Percentiles rank a stretch among this genome's conserved stretches.
These are phyloP conservation scores for Xylaria acuta DNA, from an alignment of 495 filamentous ascomycete genomes.

Conservation along the genomic window DNA sequence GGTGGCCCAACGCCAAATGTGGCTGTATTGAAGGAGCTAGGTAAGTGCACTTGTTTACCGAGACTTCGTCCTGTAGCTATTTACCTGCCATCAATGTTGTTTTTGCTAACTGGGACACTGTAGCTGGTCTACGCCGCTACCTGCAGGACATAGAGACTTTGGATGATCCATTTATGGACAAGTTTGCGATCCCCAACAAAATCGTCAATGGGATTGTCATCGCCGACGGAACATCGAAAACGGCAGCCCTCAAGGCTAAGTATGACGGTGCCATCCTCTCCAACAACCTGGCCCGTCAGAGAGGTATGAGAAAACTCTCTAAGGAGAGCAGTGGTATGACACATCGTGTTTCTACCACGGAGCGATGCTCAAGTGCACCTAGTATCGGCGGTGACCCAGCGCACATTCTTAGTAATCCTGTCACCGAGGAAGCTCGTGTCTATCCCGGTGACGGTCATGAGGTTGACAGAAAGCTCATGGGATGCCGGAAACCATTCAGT, in stretches of 20 bases:
- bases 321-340: not conserved
- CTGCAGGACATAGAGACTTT: not conserved
- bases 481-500: not conserved
- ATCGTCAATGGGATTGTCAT: constrained; percentile 32
- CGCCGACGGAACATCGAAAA: constrained; percentile 28
- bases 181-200: constrained; percentile 18
- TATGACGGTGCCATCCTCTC: not conserved
- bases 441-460: constrained; percentile 13
- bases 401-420: not conserved
- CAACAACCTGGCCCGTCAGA: not conserved
- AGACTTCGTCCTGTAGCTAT: not conserved
- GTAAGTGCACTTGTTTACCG: not conserved
- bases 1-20: not conserved
- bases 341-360: not conserved
- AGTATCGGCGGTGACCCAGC: constrained; percentile 14
- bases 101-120: not conserved
- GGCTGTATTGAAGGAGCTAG: not conserved
- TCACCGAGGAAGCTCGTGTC: constrained; percentile 7
- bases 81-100: not conserved
- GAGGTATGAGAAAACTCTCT: not conserved
- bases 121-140: not conserved
- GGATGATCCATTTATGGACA: constrained; percentile 25
- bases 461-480: constrained; percentile 19
- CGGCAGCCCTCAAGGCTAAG: not conserved
- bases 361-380: constrained; percentile 25